These are phyloP conservation scores for Fusarium sulawesiense DNA, from an alignment of 2,329 filamentous ascomycete genomes.

Conservation along the genomic window DNA sequence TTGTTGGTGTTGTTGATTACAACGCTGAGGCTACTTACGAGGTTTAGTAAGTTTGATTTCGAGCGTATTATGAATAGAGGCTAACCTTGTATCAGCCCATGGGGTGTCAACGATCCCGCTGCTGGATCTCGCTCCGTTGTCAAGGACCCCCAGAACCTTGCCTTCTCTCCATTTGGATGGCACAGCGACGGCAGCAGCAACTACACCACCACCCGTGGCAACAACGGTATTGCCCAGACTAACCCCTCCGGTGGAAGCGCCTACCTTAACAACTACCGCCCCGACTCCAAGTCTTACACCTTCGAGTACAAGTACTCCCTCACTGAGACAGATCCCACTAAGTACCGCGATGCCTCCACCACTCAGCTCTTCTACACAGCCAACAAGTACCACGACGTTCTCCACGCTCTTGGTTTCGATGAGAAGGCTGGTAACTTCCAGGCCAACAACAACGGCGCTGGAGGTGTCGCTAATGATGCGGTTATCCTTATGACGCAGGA, in stretches of 20 bases:
- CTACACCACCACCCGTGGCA: conserved; percentile 67
- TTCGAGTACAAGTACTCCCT: conserved; percentile 61
- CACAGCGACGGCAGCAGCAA: conserved; percentile 58
- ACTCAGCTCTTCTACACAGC: conserved; percentile 71
- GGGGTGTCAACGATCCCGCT: conserved; percentile 65
- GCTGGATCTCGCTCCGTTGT: conserved; percentile 59
- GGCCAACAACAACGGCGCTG: conserved; percentile 64
- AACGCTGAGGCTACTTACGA: conserved; percentile 65
- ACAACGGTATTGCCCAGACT: conserved; percentile 67
- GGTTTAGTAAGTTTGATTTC: conserved; percentile 56
- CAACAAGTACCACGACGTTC: conserved; percentile 69
- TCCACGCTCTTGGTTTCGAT: conserved; percentile 68
- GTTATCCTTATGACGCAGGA: conserved; percentile 69
- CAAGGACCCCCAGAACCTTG: conserved; percentile 60
- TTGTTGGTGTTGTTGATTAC: conserved; percentile 68
- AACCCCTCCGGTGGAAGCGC: conserved; percentile 55
- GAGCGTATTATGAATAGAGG: rapidly evolving
- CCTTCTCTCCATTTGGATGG: conserved; percentile 65
- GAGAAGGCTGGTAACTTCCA: conserved; percentile 71
- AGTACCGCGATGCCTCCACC: conserved; percentile 65
- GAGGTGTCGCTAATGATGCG: conserved; percentile 63
- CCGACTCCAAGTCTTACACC: conserved; percentile 53
- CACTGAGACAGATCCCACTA: conserved; percentile 48
- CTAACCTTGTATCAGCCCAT: conserved; percentile 50
- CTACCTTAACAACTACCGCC: conserved; percentile 58